Evolutionary conservation across 164 flowering plant species (phyloP).

Genomic region (Akebia trifoliata): DNA sequence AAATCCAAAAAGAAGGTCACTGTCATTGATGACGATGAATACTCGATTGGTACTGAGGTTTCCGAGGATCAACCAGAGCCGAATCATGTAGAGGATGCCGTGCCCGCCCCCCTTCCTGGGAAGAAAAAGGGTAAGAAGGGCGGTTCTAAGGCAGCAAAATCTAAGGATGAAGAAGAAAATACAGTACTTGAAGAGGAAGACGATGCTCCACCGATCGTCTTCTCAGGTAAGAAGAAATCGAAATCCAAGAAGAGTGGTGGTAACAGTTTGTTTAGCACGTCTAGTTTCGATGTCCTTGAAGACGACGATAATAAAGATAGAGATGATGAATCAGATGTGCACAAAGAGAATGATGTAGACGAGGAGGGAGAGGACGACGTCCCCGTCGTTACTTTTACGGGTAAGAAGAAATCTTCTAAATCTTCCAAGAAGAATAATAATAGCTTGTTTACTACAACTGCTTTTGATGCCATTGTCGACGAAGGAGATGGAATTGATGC

Average conservation of each 20-base stretch:
- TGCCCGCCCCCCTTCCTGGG: conserved; percentile 23
- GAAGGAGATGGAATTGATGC: conserved; percentile 17
- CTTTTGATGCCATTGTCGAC: conserved; percentile 14
- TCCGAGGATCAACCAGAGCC: conserved; percentile 36
- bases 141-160: conserved; percentile 16
- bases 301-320: conserved; percentile 26
- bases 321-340: conserved; percentile 19
- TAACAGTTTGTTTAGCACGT: conserved; percentile 19
- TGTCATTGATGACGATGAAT: conserved; percentile 74
- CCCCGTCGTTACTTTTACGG: background rate
- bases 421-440: conserved; percentile 7
- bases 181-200: conserved; percentile 23
- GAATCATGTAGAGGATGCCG: conserved; percentile 31
- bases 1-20: conserved; percentile 65
- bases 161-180: conserved; percentile 25
- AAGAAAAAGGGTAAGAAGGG: conserved; percentile 63
- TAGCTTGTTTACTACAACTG: conserved; percentile 5
- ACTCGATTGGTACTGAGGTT: conserved; percentile 52
- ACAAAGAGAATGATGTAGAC: background rate
- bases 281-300: conserved; percentile 22
- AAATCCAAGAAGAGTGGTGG: conserved; percentile 44
- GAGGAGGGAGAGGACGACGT: conserved; percentile 16
- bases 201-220: conserved; percentile 19
- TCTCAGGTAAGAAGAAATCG: conserved; percentile 49
- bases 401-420: conserved; percentile 13